Evolutionary conservation across 2,329 filamentous ascomycete species (phyloP).

Genomic region (Metarhizium album): DNA sequence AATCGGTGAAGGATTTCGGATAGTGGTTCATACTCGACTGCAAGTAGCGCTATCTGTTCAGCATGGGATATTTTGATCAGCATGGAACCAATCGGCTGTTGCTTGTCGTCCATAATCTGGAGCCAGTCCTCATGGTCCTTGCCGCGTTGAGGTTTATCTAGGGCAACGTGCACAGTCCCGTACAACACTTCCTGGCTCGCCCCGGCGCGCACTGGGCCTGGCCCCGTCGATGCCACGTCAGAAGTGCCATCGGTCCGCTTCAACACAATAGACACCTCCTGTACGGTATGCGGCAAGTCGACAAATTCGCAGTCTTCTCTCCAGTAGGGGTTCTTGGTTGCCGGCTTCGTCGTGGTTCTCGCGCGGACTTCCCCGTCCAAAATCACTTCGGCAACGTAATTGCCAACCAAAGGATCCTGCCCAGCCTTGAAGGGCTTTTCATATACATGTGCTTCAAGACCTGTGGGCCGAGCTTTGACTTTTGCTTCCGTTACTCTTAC

Average conservation of each 20-base stretch:
- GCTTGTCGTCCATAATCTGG: conserved; percentile 64
- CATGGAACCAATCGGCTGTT: conserved; percentile 71
- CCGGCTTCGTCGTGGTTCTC: conserved; percentile 60
- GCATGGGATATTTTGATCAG: conserved; percentile 75
- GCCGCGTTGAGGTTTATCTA: conserved; percentile 67
- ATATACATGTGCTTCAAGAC: conserved; percentile 12
- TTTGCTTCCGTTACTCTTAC: conserved; percentile 53
- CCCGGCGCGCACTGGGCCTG: conserved; percentile 9
- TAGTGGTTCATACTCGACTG: conserved; percentile 73
- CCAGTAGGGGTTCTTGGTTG: conserved; percentile 70
- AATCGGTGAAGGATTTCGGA: conserved; percentile 80
- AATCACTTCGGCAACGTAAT: conserved; percentile 70
- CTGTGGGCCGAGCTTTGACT: conserved; percentile 30
- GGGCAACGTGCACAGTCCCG: conserved; percentile 69
- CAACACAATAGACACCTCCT: conserved; percentile 58
- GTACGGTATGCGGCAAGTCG: conserved; percentile 59
- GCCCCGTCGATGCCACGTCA: conserved; percentile 31
- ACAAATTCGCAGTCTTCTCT: conserved; percentile 69
- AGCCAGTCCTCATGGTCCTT: conserved; percentile 84
- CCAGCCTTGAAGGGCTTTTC: conserved; percentile 15
- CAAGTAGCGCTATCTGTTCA: conserved; percentile 80
- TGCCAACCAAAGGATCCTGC: conserved; percentile 43
- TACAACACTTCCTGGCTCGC: conserved; percentile 37
- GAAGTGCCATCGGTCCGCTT: conserved; percentile 49
- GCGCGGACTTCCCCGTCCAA: conserved; percentile 71